Base-by-base conservation (phyloP, 1,139 yeast species). In the Wickerhamomyces sp. region DNA sequence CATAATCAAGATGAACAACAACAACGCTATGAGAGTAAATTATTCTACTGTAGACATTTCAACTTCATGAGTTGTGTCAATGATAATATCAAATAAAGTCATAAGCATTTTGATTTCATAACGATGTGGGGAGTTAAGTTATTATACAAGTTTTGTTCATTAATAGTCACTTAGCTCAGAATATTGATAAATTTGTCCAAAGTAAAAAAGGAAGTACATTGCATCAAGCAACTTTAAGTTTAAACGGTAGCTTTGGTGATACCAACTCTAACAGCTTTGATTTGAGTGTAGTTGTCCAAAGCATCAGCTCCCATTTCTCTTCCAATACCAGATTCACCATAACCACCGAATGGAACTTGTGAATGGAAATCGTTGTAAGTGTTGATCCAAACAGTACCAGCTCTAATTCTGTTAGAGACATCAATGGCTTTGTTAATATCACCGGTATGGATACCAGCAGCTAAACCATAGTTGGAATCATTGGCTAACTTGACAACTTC, bases 291-390 rank as follows among this genome's bases (percentile, higher is more conserved):
- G 71, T 78, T 79, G 58, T 79, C 82, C 62, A 80, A 72, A 40
- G 83, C 84, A 56, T 78, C 84, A 45, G 69, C 72, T 65, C 86
- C 85, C 85, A 81, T 78, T 69, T 81, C 87, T 71, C 85, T 78
- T 61, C 87, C 87, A 62, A 80, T 75, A 69, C 87, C 87, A 48
- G 84, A 77, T 65, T 78, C 76, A 57, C 80, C 79, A 67, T 71
- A 79, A 49, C 87, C 87, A 64, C 87, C 87, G 47, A 69, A 69
- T 57, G 73, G 73, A 52, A 69, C 71, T 47, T 53, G 70, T 59
- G 73, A 79, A 64, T 81, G 80, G 79, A 80, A 79, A 60, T 78
- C 83, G 63, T 80, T 81, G 69, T 80, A 80, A 49, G 85, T 68
- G 60, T 69, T 69, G 41, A 68, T 60, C 73, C 74, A 81, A 56